Evolutionary conservation across 2,329 filamentous ascomycete species (phyloP).

Genomic region (Daldinia sp.): DNA sequence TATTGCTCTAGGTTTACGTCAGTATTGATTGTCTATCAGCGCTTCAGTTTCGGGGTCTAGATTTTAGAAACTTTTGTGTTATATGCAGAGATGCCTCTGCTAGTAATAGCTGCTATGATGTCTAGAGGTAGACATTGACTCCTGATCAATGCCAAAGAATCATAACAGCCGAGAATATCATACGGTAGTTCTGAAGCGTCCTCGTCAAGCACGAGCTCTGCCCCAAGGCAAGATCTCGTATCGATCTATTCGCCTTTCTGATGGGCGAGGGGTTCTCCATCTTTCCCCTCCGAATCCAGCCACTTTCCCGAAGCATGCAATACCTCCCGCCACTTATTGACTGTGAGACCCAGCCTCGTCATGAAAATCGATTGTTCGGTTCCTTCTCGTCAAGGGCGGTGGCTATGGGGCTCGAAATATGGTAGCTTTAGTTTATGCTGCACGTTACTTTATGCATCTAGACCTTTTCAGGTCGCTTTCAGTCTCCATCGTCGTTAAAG

Average conservation of each 20-base stretch:
- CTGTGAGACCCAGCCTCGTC: not conserved
- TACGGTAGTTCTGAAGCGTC: not conserved
- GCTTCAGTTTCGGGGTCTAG: not conserved
- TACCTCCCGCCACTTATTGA: not conserved
- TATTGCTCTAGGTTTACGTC: not conserved
- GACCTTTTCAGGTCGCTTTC: conserved; percentile 18
- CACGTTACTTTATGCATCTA: not conserved
- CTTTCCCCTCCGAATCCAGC: not conserved
- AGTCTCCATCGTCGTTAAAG: conserved; percentile 69
- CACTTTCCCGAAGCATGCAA: not conserved
- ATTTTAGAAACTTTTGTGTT: not conserved
- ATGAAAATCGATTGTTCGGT: not conserved
- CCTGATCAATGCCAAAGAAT: not conserved
- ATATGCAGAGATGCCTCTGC: not conserved
- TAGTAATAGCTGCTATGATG: not conserved
- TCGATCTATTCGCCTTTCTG: not conserved
- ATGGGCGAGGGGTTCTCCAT: not conserved
- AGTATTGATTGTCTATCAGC: not conserved
- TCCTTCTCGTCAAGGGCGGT: not conserved
- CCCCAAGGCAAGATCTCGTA: not conserved
- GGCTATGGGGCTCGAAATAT: not conserved
- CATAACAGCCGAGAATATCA: not conserved
- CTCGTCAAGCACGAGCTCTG: not conserved
- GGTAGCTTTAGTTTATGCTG: too few relatives aligned
- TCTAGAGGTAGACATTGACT: not conserved